Evolutionary conservation across 768 basidiomycete species (phyloP).

Genomic region (Termitomyces heimii): DNA sequence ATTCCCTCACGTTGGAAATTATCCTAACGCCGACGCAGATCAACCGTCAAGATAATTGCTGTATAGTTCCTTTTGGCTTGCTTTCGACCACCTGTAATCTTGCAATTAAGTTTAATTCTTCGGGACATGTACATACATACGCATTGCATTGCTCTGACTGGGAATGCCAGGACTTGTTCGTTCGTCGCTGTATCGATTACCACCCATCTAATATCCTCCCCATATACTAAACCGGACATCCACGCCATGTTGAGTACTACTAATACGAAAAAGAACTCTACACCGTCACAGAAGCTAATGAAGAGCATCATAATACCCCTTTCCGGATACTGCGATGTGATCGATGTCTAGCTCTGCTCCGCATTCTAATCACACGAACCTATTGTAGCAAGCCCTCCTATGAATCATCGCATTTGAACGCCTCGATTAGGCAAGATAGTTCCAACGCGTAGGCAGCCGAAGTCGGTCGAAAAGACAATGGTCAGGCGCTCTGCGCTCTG

Average conservation of each 20-base stretch:
- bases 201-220: background rate
- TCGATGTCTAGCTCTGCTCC: background rate
- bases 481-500: background rate
- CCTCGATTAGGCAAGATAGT: background rate
- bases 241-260: background rate
- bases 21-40: background rate
- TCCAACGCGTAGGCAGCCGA: background rate
- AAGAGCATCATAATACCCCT: background rate
- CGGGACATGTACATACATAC: constrained; percentile 1
- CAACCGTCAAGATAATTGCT: constrained; percentile 9
- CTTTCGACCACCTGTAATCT: constrained; percentile 7
- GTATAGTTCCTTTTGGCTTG: background rate
- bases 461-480: background rate
- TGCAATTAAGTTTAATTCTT: constrained; percentile 1
- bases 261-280: background rate
- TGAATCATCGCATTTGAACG: background rate
- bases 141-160: constrained; percentile 1
- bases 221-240: background rate
- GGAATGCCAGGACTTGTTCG: background rate
- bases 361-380: background rate
- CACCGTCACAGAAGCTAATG: background rate
- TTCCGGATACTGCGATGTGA: background rate
- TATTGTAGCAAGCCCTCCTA: background rate
- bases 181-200: constrained; percentile 4
- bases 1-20: background rate